Conservation (phyloP, 495 filamentous ascomycete genomes). For the Articulospora tetracladia region DNA sequence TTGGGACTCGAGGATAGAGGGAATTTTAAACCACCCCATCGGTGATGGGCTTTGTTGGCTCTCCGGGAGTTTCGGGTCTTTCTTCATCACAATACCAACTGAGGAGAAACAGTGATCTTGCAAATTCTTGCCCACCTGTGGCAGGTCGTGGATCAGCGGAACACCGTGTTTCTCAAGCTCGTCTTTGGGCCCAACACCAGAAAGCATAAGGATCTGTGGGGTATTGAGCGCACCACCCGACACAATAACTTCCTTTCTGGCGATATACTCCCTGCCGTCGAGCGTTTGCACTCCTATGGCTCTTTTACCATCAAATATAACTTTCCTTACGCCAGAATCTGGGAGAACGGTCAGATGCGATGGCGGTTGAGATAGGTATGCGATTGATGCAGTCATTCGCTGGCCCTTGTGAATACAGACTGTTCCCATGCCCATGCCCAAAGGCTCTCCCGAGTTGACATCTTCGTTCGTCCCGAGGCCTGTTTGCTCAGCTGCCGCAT, state of each 20-base stretch:
- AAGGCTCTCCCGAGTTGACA: neutral
- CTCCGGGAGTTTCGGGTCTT: neutral
- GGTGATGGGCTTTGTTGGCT: neutral
- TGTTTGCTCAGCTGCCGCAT: neutral
- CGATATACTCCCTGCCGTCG: slow-evolving; percentile 20
- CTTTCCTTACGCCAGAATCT: neutral
- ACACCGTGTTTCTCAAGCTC: slow-evolving; percentile 51
- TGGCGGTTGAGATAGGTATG: neutral
- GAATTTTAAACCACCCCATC: neutral
- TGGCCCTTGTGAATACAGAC: neutral
- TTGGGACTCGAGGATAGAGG: neutral
- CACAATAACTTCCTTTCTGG: slow-evolving; percentile 59
- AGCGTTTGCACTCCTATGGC: neutral
- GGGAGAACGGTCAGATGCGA: neutral
- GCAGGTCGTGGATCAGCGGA: slow-evolving; percentile 47
- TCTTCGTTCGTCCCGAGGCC: neutral
- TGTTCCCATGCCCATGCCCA: neutral
- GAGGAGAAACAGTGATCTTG: slow-evolving; percentile 14
- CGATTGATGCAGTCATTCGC: neutral
- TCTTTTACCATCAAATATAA: neutral
- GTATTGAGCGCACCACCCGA: slow-evolving; percentile 58
- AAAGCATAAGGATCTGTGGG: slow-evolving; percentile 60
- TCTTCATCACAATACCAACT: slow-evolving; percentile 11
- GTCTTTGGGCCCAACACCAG: slow-evolving; percentile 51
- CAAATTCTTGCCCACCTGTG: slow-evolving; percentile 54